Base-by-base conservation (phyloP, 1,139 yeast genomes). In the Diutina pseudorugosa region DNA sequence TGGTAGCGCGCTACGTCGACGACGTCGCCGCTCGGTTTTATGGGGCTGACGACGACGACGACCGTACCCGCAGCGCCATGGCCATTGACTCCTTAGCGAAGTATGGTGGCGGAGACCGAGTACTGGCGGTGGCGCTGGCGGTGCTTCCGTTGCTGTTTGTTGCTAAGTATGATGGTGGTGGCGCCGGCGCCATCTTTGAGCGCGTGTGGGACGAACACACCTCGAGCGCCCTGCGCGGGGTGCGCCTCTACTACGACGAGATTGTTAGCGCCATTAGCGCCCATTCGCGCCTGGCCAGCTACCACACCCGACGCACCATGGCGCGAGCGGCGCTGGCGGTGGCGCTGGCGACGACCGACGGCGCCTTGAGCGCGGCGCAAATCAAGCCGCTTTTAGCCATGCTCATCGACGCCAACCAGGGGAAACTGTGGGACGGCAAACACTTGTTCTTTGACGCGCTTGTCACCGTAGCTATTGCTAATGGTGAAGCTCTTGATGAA, bases 391-490 rank as follows among this genome's bases (percentile, higher is more conserved):
- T 30, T 6, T 4, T 30, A 9, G 2, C 36, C 36, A 30, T 30
- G 36, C 36, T 90, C 52, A 62, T 87, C 21, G 77, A 76, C 47
- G 81, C 95, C 0, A 75, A 84, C 55, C 72, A 76, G 53, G 97
- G 97, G 0, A 79, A 93, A 56, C 79, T 94, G 9, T 93, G 96
- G 95, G 76, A 76, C 19, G 98, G 98, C 8, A 93, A 93, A 62
- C 96, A 89, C 58, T 66, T 73, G 45, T 77, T 93, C 2, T 70
- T 89, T 33, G 81, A 79, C 47, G 89, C 96, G 0, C 67, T 91
- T 51, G 85, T 88, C 1, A 70, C 80, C 1, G 71, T 86, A 43
- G 64, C 83, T 0, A 62, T 71, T 14, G 79, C 79, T 57, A 73
- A 79, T 12, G 67, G 71, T 51, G 59, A 57, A 0, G 69, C 62